Conservation (phyloP, 192 early-diverging fungal species). For the Umbelopsis sp. region DNA sequence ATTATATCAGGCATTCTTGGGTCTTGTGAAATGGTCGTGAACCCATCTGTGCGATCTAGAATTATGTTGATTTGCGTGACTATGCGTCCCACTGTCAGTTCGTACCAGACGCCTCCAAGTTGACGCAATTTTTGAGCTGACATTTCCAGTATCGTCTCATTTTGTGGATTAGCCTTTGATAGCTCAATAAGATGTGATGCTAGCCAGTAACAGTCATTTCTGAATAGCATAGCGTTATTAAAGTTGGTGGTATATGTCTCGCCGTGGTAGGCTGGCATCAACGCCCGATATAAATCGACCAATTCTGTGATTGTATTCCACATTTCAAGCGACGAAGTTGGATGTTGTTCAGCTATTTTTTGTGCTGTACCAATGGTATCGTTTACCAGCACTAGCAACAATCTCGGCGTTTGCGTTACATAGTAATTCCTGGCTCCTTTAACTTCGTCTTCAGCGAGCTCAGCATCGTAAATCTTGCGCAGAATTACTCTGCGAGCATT, state of each 20-base stretch:
- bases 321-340: conserved; percentile 34
- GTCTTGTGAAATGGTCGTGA: conserved; percentile 19
- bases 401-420: conserved; percentile 41
- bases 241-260: conserved; percentile 54
- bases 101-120: conserved; percentile 34
- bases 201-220: conserved; percentile 74
- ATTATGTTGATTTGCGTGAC: conserved; percentile 5
- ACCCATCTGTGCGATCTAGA: conserved; percentile 26
- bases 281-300: conserved; percentile 61
- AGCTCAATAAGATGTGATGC: conserved; percentile 45
- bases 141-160: conserved; percentile 13
- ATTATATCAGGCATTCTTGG: conserved; percentile 16
- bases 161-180: conserved; percentile 21
- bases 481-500: conserved; percentile 52
- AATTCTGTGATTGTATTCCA: conserved; percentile 49
- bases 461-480: conserved; percentile 45
- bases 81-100: conserved; percentile 21
- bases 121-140: conserved; percentile 14
- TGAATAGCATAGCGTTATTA: conserved; percentile 63
- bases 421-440: conserved; percentile 25
- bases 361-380: conserved; percentile 28
- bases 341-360: conserved; percentile 25
- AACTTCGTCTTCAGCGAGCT: conserved; percentile 34
- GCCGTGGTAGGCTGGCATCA: conserved; percentile 65
- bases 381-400: conserved; percentile 11